phyloP scores from a whole-genome alignment of 1,284 basidiomycete genomes.

The Puccinia novopanici region DNA sequence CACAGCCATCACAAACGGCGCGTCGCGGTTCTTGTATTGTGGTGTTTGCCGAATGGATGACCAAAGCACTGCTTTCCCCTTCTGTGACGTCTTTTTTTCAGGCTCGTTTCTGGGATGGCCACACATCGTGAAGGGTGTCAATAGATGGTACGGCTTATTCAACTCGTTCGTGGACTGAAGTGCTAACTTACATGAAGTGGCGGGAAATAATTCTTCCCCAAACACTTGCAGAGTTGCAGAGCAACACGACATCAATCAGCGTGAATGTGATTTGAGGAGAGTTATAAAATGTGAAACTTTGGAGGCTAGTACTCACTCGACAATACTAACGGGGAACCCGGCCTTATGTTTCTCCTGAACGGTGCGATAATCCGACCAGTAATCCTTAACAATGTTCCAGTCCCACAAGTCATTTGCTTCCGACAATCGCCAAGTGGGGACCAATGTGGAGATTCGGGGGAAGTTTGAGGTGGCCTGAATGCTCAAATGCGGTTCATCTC shows the following conservation, averaged over 20 bases:
- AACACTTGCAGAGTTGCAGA: slow-evolving; percentile 21
- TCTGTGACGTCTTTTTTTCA: not conserved
- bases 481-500: not conserved
- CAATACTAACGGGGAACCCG: slow-evolving; percentile 40
- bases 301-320: slow-evolving; percentile 28
- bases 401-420: slow-evolving; percentile 39
- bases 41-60: slow-evolving; percentile 33
- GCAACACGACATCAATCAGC: not conserved
- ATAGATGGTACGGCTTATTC: not conserved
- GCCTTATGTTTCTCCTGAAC: slow-evolving; percentile 45
- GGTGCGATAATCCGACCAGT: slow-evolving; percentile 1
- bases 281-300: not conserved
- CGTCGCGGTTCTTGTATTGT: slow-evolving; percentile 6
- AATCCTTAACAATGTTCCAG: slow-evolving; percentile 46
- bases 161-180: not conserved
- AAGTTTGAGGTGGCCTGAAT: slow-evolving; percentile 42
- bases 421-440: slow-evolving; percentile 25
- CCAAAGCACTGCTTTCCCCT: slow-evolving; percentile 43
- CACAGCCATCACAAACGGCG: slow-evolving; percentile 41
- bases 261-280: not conserved
- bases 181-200: slow-evolving; percentile 45
- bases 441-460: slow-evolving; percentile 24
- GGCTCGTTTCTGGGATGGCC: slow-evolving; percentile 21
- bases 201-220: slow-evolving; percentile 46
- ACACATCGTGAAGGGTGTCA: not conserved